Evolutionary conservation across 2,329 filamentous ascomycete genomes (phyloP), one percentile per base, ranked within the genome.

Genomic region (Penicillium paneum): DNA sequence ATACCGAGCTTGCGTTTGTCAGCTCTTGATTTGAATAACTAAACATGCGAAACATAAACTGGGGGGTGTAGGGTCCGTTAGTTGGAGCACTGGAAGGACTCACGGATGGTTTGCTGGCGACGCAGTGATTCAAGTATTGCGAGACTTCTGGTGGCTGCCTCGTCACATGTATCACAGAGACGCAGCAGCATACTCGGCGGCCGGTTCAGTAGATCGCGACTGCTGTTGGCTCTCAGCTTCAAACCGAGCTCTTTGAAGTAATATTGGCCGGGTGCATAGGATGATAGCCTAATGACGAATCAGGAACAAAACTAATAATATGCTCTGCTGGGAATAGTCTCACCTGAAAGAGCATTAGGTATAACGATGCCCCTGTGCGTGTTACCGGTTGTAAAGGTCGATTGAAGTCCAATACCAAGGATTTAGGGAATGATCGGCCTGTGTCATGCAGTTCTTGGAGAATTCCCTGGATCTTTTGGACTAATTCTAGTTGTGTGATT

Each of bases 321-420:
- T 28, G 6, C 2, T 34, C 13, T 47, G 11, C 1, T 19, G 17
- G 6, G 13, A 12, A 17, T 7, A 15, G 3, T n/a, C 41, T 48
- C 15, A 63, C 57, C 42, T 64, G 59, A 15, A 64, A 64, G 2
- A 64, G 49, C 61, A 64, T 64, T 8, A 64, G 24, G 28, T 62
- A 62, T 2, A 64, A 46, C 2, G 62, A 64, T 11, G 62, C 54
- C n/a, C 61, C 59, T 24, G 62, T 64, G 15, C 62, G 59, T 29
- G 61, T 62, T 1, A 62, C 61, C 29, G 11, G 44, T 11, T 57
- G 45, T 1, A 63, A 28, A 24, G 55, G 59, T 24, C 49, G 57
- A 43, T 17, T 57, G 15, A 63, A 63, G 17, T 63, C 59, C n/a
- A 63, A 26, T 7, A 50, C 34, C 4, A 63, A 46, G 3, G 57